Conservation (phyloP, 2,329 filamentous ascomycete genomes). For the Dactylella cylindrospora region DNA sequence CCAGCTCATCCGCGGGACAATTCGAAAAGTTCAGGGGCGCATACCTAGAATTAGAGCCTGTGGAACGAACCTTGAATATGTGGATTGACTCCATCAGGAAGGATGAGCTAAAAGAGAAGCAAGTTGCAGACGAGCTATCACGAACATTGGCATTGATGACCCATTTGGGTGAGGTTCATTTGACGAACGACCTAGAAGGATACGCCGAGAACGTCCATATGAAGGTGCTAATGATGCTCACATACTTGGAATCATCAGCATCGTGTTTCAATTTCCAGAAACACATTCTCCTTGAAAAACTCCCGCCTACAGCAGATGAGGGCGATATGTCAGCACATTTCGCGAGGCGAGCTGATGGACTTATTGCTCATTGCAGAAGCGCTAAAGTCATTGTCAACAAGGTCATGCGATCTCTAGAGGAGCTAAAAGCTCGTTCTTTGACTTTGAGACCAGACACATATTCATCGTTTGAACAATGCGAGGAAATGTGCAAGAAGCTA, state of each 20-base stretch:
- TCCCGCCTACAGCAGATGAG: slow-evolving; percentile 63
- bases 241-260: slow-evolving; percentile 76
- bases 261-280: slow-evolving; percentile 66
- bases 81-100: slow-evolving; percentile 83
- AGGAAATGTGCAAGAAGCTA: slow-evolving; percentile 65
- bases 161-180: slow-evolving; percentile 81
- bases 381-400: slow-evolving; percentile 82
- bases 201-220: slow-evolving; percentile 80
- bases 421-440: slow-evolving; percentile 73
- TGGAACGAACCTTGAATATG: slow-evolving; percentile 82
- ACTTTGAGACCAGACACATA: slow-evolving; percentile 69
- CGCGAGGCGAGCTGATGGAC: slow-evolving; percentile 67
- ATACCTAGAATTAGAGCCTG: slow-evolving; percentile 82
- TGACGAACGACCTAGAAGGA: slow-evolving; percentile 67
- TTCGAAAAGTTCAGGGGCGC: slow-evolving; percentile 79
- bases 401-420: slow-evolving; percentile 72
- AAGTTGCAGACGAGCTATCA: slow-evolving; percentile 72
- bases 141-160: slow-evolving; percentile 79
- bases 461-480: slow-evolving; percentile 70
- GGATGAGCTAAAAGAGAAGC: slow-evolving; percentile 81
- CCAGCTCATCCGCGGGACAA: slow-evolving; percentile 72
- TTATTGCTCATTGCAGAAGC: slow-evolving; percentile 74
- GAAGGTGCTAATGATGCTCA: slow-evolving; percentile 73
- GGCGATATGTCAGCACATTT: slow-evolving; percentile 66
- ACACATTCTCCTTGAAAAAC: slow-evolving; percentile 66